These are phyloP conservation scores for Pyrenula aspistea DNA, from an alignment of 495 filamentous ascomycete genomes.

Conservation along the genomic window DNA sequence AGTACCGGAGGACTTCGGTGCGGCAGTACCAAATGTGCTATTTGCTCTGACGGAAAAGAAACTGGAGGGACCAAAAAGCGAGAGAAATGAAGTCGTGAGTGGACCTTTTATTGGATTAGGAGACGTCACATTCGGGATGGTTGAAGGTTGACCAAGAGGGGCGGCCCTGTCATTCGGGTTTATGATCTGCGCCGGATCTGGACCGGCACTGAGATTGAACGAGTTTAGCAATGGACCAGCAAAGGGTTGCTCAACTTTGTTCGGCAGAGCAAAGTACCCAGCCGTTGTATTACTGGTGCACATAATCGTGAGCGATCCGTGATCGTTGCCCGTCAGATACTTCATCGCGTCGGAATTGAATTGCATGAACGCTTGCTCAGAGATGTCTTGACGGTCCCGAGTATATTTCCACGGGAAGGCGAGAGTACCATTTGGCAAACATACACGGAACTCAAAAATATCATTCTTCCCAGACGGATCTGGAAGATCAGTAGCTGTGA, in stretches of 20 bases:
- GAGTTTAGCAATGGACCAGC: not conserved
- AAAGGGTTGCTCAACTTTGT: not conserved
- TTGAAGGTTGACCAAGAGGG: not conserved
- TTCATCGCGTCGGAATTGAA: not conserved
- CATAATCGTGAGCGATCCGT: not conserved
- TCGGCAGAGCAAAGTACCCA: not conserved
- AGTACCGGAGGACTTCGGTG: not conserved
- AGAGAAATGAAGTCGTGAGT: not conserved
- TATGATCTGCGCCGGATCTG: not conserved
- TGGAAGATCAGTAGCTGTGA: not conserved
- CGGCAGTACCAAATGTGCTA: not conserved
- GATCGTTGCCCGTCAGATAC: not conserved
- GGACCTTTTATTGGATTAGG: not conserved
- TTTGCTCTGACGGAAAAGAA: not conserved
- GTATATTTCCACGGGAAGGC: not conserved
- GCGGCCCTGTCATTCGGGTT: too few relatives aligned
- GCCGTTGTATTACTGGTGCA: not conserved
- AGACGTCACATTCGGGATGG: not conserved
- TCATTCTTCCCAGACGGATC: not conserved
- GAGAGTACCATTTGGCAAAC: not conserved
- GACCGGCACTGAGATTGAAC: not conserved
- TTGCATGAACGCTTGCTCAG: not conserved
- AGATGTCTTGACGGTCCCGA: not conserved
- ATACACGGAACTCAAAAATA: not conserved
- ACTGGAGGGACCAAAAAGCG: not conserved